Conservation (phyloP, 2,329 filamentous ascomycete genomes). For the Diaporthe amygdali region DNA sequence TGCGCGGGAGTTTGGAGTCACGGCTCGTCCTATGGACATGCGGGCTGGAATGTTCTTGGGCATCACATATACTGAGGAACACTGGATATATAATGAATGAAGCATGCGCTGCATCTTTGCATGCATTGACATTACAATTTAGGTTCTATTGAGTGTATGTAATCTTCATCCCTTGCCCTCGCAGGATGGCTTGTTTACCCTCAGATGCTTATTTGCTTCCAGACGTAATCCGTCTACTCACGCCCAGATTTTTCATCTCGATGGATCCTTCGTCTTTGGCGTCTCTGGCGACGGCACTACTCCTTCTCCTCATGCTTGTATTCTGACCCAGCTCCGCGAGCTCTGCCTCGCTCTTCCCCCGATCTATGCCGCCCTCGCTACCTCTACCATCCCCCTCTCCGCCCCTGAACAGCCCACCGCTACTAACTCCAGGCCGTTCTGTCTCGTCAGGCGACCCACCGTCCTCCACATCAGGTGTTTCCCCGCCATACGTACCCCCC, state of each 20-base stretch:
- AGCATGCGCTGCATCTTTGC: not conserved
- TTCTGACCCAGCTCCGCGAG: constrained; percentile 43
- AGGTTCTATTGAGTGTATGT: not conserved
- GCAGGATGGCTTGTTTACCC: not conserved
- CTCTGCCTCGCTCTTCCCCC: constrained; percentile 38
- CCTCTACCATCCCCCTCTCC: constrained; percentile 19
- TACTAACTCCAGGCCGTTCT: not conserved
- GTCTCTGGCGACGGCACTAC: constrained; percentile 22
- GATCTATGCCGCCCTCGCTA: constrained; percentile 5
- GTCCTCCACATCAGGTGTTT: constrained; percentile 19
- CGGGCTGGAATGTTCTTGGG: not conserved
- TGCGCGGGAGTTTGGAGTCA: not conserved
- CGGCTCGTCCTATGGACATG: not conserved
- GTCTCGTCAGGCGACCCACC: constrained; percentile 11
- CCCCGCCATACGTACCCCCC: constrained; percentile 60
- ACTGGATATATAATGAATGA: not conserved
- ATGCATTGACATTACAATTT: constrained; percentile 6
- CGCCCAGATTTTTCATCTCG: constrained; percentile 34
- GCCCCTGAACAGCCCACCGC: constrained; percentile 18
- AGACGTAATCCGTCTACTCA: constrained; percentile 20
- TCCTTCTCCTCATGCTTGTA: constrained; percentile 25
- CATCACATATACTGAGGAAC: not conserved
- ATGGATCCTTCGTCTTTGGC: constrained; percentile 27
- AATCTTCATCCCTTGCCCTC: not conserved
- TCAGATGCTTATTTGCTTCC: not conserved